Evolutionary conservation across 169 alveolate genomes (phyloP), one percentile per base, ranked within the genome.

Genomic region (Babesia gibsoni): DNA sequence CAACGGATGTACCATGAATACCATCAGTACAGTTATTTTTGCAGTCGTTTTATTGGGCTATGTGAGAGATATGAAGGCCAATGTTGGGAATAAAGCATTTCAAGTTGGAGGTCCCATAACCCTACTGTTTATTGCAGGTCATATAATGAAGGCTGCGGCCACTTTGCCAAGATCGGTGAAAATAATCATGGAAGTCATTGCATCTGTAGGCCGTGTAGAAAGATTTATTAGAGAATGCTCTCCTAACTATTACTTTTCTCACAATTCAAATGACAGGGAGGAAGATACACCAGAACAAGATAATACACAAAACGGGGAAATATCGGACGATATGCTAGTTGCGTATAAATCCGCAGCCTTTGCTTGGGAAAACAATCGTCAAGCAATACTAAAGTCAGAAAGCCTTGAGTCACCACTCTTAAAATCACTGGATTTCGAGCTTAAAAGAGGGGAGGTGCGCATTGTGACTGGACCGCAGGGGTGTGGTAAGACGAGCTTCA

Each of bases 391-490:
- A 58, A 22, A 33, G 3, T 22, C 12, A n/a, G 36, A 18, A 8
- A 7, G 18, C 20, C 59, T 29, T 2, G 36, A 12, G 0, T 29
- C 53, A 10, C 57, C 49, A 9, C 29, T 43, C 16, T 50, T 66
- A 46, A 66, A 53, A 6, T 27, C 48, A n/a, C 18, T 73, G 6
- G 29, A 53, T 46, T 73, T 73, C 23, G 56, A 49, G 36, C 65
- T 73, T 0, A 57, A 52, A 32, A n/a, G 74, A 39, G 75, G 75
- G 35, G 79, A 64, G 5, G 29, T 65, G 2, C 32, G 42, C 25
- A 66, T 66, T 30, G 29, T 74, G 23, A 66, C 84, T 6, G 84
- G 84, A 12, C 32, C 39, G 27, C 77, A 63, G 53, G 84, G 84
- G 27, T 64, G 67, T 53, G 84, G 84, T 32, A 74, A 74, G 66